Base-by-base conservation (phyloP, 768 basidiomycete species). In the Tricholoma sp. region DNA sequence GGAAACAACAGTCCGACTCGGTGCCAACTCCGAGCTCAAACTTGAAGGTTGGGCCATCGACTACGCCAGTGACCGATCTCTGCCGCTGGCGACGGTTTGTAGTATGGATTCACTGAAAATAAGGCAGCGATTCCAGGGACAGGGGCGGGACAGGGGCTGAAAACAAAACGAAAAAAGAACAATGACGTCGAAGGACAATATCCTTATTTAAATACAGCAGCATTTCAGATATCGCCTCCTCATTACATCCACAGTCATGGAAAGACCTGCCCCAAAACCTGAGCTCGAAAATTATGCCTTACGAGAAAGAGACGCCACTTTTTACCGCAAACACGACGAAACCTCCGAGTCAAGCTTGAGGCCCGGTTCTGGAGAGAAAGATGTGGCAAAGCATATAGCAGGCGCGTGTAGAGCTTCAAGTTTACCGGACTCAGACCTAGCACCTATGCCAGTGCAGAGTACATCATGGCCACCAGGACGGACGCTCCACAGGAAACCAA, bases 401-500 rank as follows among this genome's bases (percentile, higher is more conserved):
- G 45, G 28, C 12, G 45, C 45, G 12, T 28, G 42, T 24, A 45
- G 15, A 29, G 28, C 4, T 47, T 15, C 4, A 15, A 28, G 29
- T 11, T 31, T 13, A 34, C 34, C 13, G 34, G 13, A 28, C 15
- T 9, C 11, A 9, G 28, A 45, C 12, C 9, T 12, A 45, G 24
- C 24, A 13, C 4, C 4, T 45, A 49, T 31, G 24, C 24, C 24
- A 24, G 24, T 24, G 29, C 47, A 49, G 44, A 49, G 47, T 17
- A 17, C n/a, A 49, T 49, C 47, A 10, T 42, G 11, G 33, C 54
- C 24, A 17, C 15, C 55, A 42, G 49, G 48, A 32, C 64, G 60
- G 4, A 68, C 64, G 11, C 56, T 74, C 33, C 72, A 69, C 56
- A 70, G 71, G 57, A 74, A 74, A 58, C 68, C 68, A 59, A 66